These are phyloP conservation scores for Henningerozyma blattae DNA, from an alignment of 805 yeast genomes.

Conservation along the genomic window DNA sequence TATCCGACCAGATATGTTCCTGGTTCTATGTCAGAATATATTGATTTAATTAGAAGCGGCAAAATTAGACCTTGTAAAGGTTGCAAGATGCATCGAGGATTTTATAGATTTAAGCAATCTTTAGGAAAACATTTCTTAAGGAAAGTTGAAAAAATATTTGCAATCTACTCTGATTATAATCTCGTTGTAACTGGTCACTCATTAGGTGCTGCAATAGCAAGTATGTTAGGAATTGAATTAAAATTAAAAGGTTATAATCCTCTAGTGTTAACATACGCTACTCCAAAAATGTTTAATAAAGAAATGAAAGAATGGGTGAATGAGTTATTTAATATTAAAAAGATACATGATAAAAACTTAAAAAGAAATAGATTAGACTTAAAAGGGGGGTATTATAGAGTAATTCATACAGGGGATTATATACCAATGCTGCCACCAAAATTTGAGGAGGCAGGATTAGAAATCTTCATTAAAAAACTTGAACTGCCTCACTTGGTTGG, in stretches of 20 bases:
- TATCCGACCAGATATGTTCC: constrained; percentile 38
- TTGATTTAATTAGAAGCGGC: constrained; percentile 12
- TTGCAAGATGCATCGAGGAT: constrained; percentile 58
- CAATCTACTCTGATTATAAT: constrained; percentile 34
- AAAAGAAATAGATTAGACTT: constrained; percentile 16
- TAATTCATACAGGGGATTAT: constrained; percentile 44
- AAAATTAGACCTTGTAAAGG: constrained; percentile 29
- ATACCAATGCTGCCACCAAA: constrained; percentile 52
- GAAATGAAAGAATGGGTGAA: constrained; percentile 42
- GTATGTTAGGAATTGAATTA: constrained; percentile 51
- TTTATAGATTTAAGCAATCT: constrained; percentile 34
- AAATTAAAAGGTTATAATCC: constrained; percentile 42
- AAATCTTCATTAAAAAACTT: constrained; percentile 32
- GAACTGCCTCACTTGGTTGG: constrained; percentile 20
- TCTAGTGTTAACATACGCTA: constrained; percentile 45
- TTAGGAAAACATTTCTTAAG: constrained; percentile 29
- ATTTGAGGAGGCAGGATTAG: constrained; percentile 39
- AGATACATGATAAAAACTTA: constrained; percentile 17
- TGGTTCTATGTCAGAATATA: constrained; percentile 18
- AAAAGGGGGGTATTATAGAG: constrained; percentile 36
- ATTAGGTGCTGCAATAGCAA: constrained; percentile 61
- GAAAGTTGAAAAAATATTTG: constrained; percentile 24
- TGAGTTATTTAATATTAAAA: constrained; percentile 30
- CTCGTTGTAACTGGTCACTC: constrained; percentile 62
- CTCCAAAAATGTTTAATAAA: constrained; percentile 52